phyloP scores from a whole-genome alignment of 2,329 filamentous ascomycete genomes.

The Colletotrichum salicis region DNA sequence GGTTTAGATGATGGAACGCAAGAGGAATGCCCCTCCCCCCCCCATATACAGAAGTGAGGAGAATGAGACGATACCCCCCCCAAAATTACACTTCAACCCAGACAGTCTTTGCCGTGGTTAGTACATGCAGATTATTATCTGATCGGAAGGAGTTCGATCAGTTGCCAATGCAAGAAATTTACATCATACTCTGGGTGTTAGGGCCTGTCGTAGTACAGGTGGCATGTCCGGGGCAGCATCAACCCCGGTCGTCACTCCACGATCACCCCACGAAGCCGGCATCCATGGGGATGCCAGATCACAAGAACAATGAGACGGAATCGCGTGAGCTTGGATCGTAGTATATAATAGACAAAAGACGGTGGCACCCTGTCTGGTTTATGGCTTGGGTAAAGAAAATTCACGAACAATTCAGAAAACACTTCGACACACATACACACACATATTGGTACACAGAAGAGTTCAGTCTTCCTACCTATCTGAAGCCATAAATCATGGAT shows the following conservation, averaged over 20 bases:
- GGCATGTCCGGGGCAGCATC: not conserved
- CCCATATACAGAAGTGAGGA: slow-evolving; percentile 22
- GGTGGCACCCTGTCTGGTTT: not conserved
- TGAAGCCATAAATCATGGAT: slow-evolving; percentile 11
- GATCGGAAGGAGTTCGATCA: not conserved
- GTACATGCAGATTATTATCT: not conserved
- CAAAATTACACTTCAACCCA: slow-evolving; percentile 34
- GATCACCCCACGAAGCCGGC: slow-evolving; percentile 26
- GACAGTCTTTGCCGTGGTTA: not conserved
- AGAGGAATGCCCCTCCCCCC: slow-evolving; percentile 32
- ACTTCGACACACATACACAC: not conserved
- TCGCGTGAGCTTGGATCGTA: slow-evolving; percentile 8
- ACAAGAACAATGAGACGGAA: slow-evolving; percentile 3
- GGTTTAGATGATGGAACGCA: slow-evolving; percentile 35
- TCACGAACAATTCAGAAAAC: not conserved
- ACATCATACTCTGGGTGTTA: not conserved
- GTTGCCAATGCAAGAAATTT: too few species aligned
- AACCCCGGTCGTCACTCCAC: slow-evolving; percentile 19
- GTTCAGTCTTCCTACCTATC: not conserved
- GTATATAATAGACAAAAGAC: slow-evolving; percentile 4
- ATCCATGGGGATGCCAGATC: not conserved
- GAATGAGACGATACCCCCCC: slow-evolving; percentile 37
- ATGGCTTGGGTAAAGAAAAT: not conserved
- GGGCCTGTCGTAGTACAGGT: not conserved
- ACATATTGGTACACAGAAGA: not conserved